Base-by-base conservation (phyloP, 116 monocot species). In the Papilionanthe hybrid region DNA sequence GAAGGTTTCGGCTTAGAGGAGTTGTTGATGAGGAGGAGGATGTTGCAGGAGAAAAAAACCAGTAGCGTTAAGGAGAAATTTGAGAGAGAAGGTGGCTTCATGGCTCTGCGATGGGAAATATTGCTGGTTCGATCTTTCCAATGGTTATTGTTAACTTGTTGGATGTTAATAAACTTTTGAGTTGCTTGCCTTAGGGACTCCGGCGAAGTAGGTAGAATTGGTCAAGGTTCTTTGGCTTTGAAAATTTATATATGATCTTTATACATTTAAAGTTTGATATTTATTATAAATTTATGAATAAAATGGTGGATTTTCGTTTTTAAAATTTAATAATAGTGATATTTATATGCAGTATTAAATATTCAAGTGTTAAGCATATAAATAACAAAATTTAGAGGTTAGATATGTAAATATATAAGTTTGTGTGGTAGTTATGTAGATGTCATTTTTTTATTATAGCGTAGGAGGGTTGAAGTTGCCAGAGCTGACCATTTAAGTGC, bases 41-140 rank as follows among this genome's bases (percentile, higher is more conserved):
- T 17, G 43, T 18, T 44, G 44, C 73, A 44, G 73, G 44, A 73
- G 73, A 73, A 8, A 30, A 73, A 73, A 20, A 73, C 73, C 20
- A 73, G 19, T 8, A 73, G 44, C 2, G 44, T 44, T 37, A 32
- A 28, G 7, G 71, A 71, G 44, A 44, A 9, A 5, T 43, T 43
- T 18, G 73, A 42, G 44, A 43, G 42, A 18, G 71, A 41, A 9
- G 71, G 13, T 18, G 71, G 15, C 12, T 71, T 71, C 71, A 71
- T 71, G 71, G 71, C 71, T 71, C 0, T 71, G 15, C 15, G 37
- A 37, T 11, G 5, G 1, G 3, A 71, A 29, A 41, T 13, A 41
- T 32, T 0, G 0, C 13, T 17, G 15, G 5, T 0, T 71, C 37
- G 17, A 41, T 71, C 5, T 32, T 29, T 41, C 12, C 37, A 5